Conservation (phyloP, 2,329 filamentous ascomycete species). For the Cladosporium colombiae region DNA sequence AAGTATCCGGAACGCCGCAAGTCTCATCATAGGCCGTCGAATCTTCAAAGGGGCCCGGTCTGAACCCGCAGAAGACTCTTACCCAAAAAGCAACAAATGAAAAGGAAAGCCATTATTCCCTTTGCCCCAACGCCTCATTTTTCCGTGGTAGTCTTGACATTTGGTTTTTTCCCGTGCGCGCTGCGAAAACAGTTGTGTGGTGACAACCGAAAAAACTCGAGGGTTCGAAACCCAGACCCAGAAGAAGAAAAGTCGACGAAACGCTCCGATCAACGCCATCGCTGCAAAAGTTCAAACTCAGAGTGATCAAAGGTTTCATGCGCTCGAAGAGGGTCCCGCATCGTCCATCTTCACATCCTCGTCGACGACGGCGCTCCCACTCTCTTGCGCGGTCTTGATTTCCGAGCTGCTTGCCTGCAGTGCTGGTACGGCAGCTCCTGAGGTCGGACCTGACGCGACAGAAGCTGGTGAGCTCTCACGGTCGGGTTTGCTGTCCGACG, state of each 20-base stretch:
- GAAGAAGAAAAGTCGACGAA: constrained; percentile 5
- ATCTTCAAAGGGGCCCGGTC: not conserved
- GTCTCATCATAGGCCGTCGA: constrained; percentile 2
- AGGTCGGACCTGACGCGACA: constrained; percentile 21
- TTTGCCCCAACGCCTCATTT: not conserved
- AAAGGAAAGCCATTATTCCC: not conserved
- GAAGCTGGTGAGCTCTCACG: constrained; percentile 37
- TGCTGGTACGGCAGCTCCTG: constrained; percentile 29
- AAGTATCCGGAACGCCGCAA: not conserved
- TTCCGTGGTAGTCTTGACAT: constrained; percentile 12
- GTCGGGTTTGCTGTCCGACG: constrained; percentile 28
- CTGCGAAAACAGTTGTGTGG: not conserved
- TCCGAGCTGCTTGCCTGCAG: constrained; percentile 30
- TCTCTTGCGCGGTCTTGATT: constrained; percentile 14
- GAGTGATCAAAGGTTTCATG: not conserved
- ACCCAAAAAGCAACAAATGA: not conserved
- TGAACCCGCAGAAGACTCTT: not conserved
- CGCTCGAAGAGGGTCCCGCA: constrained; percentile 7
- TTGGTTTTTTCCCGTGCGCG: not conserved
- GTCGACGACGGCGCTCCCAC: constrained; percentile 28
- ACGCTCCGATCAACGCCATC: constrained; percentile 13
- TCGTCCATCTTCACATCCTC: constrained; percentile 36
- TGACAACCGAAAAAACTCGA: not conserved
- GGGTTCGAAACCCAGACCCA: constrained; percentile 5
- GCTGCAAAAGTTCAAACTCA: constrained; percentile 5